Conservation (phyloP, 2,329 filamentous ascomycete genomes). For the Fusarium proliferatum region DNA sequence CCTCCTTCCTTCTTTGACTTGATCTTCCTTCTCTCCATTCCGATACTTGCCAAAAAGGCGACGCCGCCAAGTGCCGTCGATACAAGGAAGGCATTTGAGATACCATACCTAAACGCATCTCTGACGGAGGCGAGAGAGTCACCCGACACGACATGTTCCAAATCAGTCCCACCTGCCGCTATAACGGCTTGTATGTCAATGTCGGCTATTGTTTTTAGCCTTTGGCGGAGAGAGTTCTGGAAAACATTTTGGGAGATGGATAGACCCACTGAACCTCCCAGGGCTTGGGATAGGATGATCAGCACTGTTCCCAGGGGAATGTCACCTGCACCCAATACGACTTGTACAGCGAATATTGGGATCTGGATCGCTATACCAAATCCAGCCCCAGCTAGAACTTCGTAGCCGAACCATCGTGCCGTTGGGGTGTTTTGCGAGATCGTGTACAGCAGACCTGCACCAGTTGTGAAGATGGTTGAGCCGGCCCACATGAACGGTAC, state of each 20-base stretch:
- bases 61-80: slow-evolving; percentile 29
- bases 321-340: slow-evolving; percentile 53
- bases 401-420: slow-evolving; percentile 57
- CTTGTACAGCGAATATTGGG: slow-evolving; percentile 56
- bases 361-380: slow-evolving; percentile 57
- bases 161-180: slow-evolving; percentile 21
- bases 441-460: slow-evolving; percentile 22
- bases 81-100: slow-evolving; percentile 36
- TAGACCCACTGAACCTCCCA: slow-evolving; percentile 52
- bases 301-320: slow-evolving; percentile 57
- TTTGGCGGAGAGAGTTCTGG: slow-evolving; percentile 16
- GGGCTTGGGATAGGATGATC: slow-evolving; percentile 57
- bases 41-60: slow-evolving; percentile 32
- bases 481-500: slow-evolving; percentile 40
- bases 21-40: slow-evolving; percentile 35
- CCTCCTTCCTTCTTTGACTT: slow-evolving; percentile 15
- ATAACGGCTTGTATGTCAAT: slow-evolving; percentile 23
- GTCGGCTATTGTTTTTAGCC: slow-evolving; percentile 5
- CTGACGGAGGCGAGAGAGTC: slow-evolving; percentile 17
- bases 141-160: slow-evolving; percentile 25
- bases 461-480: slow-evolving; percentile 23
- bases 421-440: slow-evolving; percentile 48
- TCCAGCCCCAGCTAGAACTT: slow-evolving; percentile 56
- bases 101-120: slow-evolving; percentile 25
- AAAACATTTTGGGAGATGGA: slow-evolving; percentile 39